A percentile compares a stretch with the other conserved stretches of the same genome.
Evolutionary conservation across 306 rosid genomes (phyloP).

Genomic region (Cucumis hystrix): DNA sequence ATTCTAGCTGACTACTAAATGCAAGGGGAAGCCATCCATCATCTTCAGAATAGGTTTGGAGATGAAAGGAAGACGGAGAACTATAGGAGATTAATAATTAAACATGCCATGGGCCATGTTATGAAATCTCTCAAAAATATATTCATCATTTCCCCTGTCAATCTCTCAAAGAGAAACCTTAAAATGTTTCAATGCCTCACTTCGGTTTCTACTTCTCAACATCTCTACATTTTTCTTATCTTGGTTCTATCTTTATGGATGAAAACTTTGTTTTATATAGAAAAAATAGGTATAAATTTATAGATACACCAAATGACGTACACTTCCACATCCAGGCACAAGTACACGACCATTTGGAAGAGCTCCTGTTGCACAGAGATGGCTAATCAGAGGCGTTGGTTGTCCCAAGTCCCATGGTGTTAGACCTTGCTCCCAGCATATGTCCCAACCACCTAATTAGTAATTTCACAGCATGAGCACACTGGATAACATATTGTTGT

Average conservation of each 20-base stretch:
- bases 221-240: neutral
- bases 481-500: neutral
- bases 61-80: neutral
- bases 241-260: neutral
- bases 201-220: neutral
- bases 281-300: neutral
- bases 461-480: neutral
- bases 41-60: neutral
- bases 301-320: neutral
- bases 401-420: constrained; percentile 33
- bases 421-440: constrained; percentile 26
- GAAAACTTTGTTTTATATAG: neutral
- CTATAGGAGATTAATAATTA: neutral
- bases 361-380: constrained; percentile 16
- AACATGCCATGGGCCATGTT: neutral
- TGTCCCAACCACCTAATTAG: constrained; percentile 22
- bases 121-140: neutral
- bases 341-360: constrained; percentile 30
- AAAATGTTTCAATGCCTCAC: neutral
- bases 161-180: neutral
- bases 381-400: constrained; percentile 18
- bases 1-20: neutral
- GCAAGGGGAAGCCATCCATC: neutral
- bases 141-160: neutral
- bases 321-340: constrained; percentile 33